Evolutionary conservation across 495 filamentous ascomycete species (phyloP), one percentile per base, ranked within the genome.

Genomic region (Hypomontagnella monticulosa): DNA sequence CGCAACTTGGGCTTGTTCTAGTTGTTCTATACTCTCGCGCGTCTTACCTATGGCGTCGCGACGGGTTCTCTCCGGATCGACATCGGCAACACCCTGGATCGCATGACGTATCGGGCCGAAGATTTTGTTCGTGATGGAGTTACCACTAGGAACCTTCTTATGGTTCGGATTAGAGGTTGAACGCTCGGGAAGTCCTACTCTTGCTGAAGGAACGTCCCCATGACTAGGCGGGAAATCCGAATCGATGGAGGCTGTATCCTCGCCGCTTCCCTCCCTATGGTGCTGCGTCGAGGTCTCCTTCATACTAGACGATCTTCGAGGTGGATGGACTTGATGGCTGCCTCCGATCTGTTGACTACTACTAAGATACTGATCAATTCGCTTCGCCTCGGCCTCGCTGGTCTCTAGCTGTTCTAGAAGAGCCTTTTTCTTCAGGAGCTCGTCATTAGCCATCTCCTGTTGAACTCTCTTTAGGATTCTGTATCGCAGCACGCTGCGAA

Each of bases 1-100:
- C 1, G 92, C 95, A 30, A 88, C 82, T 41, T 97, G 83, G 1
- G 95, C 95, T 80, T 94, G 91, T 75, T 97, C 93, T 20, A 99
- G 81, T 83, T 97, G 81, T 15, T 70, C 72, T 23, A 88, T 83
- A 5, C 77, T 79, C 76, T 99, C 95, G 60, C 88, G 87, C 2
- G 95, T 99, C 81, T 97, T 97, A 4, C 93, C 93, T 57, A 99
- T 97, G 57, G 91, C 91, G 74, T 99, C 95, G 36, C 96, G 84
- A 55, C 95, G 83, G 32, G 93, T 97, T 53, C 92, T 80, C 80
- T 97, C 96, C 0, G 95, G 95, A 70, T 99, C 95, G 27, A 93
- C 91, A 74, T 99, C 95, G 3, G 93, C 93, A 71, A 97, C 93
- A 14, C 96, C 96, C 73, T 97, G 93, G 20, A 97, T 90, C 0